A percentile compares a stretch with the other conserved stretches of the same genome.
These are phyloP conservation scores for Fistulinella staudtii DNA, from an alignment of 1,284 basidiomycete genomes.

Conservation along the genomic window DNA sequence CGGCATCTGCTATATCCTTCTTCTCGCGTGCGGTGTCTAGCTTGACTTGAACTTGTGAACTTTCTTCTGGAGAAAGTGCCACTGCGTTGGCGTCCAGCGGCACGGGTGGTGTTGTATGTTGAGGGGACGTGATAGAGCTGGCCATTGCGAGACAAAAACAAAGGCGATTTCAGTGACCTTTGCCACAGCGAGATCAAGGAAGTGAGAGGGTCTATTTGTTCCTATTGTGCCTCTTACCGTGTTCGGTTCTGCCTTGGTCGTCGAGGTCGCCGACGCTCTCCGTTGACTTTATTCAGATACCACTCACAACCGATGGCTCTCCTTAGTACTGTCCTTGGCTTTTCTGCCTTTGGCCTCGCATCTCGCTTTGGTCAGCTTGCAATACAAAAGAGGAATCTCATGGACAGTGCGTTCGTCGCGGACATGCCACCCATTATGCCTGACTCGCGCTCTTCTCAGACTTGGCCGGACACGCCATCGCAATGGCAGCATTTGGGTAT, in stretches of 20 bases:
- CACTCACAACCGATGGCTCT: constrained; percentile 52
- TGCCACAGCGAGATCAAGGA: neutral
- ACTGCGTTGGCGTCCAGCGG: constrained; percentile 23
- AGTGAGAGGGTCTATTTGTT: constrained; percentile 22
- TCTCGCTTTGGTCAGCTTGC: constrained; percentile 78
- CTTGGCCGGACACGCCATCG: constrained; percentile 56
- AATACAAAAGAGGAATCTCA: constrained; percentile 66
- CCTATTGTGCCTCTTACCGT: constrained; percentile 17
- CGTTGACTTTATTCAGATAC: constrained; percentile 4
- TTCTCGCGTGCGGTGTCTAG: constrained; percentile 58
- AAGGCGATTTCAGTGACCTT: neutral
- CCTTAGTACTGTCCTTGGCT: constrained; percentile 70
- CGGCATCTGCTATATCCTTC: constrained; percentile 71
- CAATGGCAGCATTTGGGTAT: constrained; percentile 66
- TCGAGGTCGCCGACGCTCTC: constrained; percentile 13
- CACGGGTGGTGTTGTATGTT: neutral
- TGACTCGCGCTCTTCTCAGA: constrained; percentile 38
- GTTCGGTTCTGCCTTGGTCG: constrained; percentile 5
- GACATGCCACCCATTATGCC: neutral
- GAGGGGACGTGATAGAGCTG: neutral
- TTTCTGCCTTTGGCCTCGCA: constrained; percentile 74
- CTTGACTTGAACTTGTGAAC: constrained; percentile 41
- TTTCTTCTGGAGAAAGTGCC: constrained; percentile 21
- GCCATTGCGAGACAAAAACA: constrained; percentile 14
- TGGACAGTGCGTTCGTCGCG: constrained; percentile 53